Evolutionary conservation across 2,329 filamentous ascomycete genomes (phyloP), one percentile per base, ranked within the genome.

Genomic region (Phialophora chinensis): DNA sequence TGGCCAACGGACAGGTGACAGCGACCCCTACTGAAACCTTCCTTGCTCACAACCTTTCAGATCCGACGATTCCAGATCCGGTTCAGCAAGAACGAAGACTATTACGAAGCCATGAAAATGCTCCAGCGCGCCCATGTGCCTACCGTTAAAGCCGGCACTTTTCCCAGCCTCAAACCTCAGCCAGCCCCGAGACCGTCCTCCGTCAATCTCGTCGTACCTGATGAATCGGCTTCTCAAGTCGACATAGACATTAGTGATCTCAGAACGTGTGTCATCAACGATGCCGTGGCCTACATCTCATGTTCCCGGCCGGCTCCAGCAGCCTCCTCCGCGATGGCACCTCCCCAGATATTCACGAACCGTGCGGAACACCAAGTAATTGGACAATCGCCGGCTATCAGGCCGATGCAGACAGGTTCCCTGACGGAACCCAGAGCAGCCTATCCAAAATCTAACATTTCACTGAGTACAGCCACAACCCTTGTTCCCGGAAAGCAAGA

Each of bases 11-110:
- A 70, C 72, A 74, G 73, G 77, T 77, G 73, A 67, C 54, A 20
- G 17, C 20, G 67, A 66, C 52, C 70, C 69, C 31, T 59, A 38
- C 31, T 20, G 17, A n/a, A 65, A 47, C 60, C 33, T 68, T 65
- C 52, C 20, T 65, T 69, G 57, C 72, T 75, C 57, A 70, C 63
- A 25, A n/a, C 3, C 25, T n/a, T 12, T 12, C 65, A 83, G 81
- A 72, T 79, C 20, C 78, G 79, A 31, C 78, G 81, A 7, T 81
- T 83, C 23, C 81, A 83, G 63, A 74, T 82, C 65, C 81, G 80
- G 62, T 81, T 82, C 60, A 71, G 72, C 1, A 75, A 73, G 0
- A 75, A 78, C 49, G 72, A 73, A 25, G 79, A 83, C 63, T 83
- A 78, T 66, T 79, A 78, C 57, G 75, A 76, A 23, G 77, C 77